Conservation (phyloP, 768 basidiomycete genomes). For the Psilocybe tampanensis region DNA sequence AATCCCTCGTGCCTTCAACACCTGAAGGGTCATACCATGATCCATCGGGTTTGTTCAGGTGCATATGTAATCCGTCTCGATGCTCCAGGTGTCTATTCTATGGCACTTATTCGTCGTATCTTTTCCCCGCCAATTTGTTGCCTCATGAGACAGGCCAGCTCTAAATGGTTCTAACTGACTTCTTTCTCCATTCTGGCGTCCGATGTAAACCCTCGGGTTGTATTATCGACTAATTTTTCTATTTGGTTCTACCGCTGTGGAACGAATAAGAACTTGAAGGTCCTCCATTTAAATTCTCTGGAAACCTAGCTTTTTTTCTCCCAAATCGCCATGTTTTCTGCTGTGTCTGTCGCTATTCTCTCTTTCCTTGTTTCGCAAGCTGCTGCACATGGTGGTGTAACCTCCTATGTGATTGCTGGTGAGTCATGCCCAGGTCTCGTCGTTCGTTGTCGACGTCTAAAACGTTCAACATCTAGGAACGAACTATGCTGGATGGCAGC, state of each 20-base stretch:
- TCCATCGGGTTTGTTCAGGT: not conserved
- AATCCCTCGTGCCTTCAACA: not conserved
- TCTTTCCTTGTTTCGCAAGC: conserved; percentile 31
- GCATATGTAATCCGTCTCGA: not conserved
- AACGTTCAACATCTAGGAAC: conserved; percentile 18
- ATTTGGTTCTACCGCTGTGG: not conserved
- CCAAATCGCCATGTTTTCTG: conserved; percentile 16
- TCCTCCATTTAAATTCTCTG: not conserved
- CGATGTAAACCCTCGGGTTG: conserved; percentile 12
- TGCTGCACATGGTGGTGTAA: conserved; percentile 40
- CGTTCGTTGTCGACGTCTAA: not conserved
- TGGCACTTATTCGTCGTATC: conserved; percentile 2
- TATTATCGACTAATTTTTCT: not conserved
- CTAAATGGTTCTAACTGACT: conserved; percentile 13
- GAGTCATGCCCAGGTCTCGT: conserved; percentile 5
- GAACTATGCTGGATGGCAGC: conserved; percentile 35
- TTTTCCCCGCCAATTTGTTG: not conserved
- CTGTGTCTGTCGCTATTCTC: conserved; percentile 26
- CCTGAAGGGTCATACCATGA: no score
- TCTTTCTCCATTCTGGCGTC: not conserved
- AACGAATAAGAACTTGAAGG: not conserved
- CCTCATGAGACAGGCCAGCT: conserved; percentile 8
- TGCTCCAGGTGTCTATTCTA: not conserved
- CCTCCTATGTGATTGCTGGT: conserved; percentile 36
- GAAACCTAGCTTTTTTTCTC: not conserved